Evolutionary conservation across 345 rosid genomes (phyloP), one percentile per base, ranked within the genome.

Genomic region (Excoecaria agallocha): DNA sequence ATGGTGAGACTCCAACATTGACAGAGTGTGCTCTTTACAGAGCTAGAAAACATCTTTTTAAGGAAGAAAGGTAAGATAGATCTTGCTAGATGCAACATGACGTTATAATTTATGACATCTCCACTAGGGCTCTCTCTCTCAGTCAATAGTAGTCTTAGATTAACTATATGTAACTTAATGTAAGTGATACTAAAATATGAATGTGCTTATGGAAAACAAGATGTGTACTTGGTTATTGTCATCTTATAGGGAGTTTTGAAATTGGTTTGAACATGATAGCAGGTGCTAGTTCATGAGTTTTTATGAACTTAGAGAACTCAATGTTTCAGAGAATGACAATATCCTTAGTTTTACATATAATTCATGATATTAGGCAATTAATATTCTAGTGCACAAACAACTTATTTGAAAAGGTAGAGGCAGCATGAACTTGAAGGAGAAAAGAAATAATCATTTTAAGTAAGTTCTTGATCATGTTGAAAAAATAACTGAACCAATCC

Each of bases 21-120:
- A 88, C 99, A 4, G 98, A 95, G 82, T 83, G 91, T 70, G 80
- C 98, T 66, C 89, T 95, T 58, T 95, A 95, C 72, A 83, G 96
- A 89, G 92, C 99, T 76, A 90, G 99, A 81, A 80, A 91, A 8
- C 98, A 95, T 87, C 84, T 95, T 79, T 95, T 84, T 80, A 95
- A 95, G 82, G 93, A 90, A 75, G 98, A 93, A 86, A 90, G 98
- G 96, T 91, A 71, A n/a, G 10, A 11, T 63, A 46, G 12, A 49
- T 46, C 45, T 12, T 6, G 22, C 37, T 58, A 22, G 13, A 58
- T 6, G 3, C 46, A 15, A 46, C 39, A 51, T 41, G n/a, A 20
- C 9, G 45, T n/a, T n/a, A n/a, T 52, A 69, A 51, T 43, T 22
- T 70, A 1, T 45, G 11, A 12, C 60, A 19, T 72, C 25, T 50